Evolutionary conservation across 148 eudicot genomes (phyloP).

Genomic region (Camellia granthamiana): DNA sequence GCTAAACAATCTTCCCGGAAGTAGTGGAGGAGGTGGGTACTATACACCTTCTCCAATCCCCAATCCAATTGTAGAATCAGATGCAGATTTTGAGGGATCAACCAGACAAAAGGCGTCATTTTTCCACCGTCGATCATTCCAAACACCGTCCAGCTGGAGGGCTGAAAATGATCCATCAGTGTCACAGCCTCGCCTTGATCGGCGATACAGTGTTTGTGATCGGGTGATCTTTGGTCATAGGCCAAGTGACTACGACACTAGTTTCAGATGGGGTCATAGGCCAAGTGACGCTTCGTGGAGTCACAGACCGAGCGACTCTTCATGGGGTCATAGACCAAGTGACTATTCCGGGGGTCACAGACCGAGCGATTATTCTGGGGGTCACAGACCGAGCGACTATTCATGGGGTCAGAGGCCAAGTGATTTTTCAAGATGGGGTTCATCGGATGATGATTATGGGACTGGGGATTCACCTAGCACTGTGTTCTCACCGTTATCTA

Average conservation of each 20-base stretch:
- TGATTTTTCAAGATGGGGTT: conserved; percentile 82
- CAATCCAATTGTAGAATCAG: conserved; percentile 68
- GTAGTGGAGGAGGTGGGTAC: conserved; percentile 55
- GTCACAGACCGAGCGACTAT: conserved; percentile 51
- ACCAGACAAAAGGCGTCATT: conserved; percentile 49
- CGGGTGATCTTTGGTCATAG: conserved; percentile 71
- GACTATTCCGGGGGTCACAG: conserved; percentile 35
- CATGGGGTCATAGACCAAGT: conserved; percentile 31
- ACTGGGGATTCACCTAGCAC: conserved; percentile 87
- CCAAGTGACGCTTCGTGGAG: conserved; percentile 44
- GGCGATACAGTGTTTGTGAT: conserved; percentile 90
- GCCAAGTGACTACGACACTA: conserved; percentile 53
- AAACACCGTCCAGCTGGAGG: conserved; percentile 59
- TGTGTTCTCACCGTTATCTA: conserved; percentile 60
- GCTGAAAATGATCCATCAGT: conserved; percentile 54
- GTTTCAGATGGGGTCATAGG: conserved; percentile 29
- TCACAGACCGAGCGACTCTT: conserved; percentile 35
- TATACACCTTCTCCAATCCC: conserved; percentile 95
- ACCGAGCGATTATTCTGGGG: conserved; percentile 42
- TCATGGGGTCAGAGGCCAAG: conserved; percentile 59
- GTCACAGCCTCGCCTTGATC: conserved; percentile 75
- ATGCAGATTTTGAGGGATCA: conserved; percentile 90
- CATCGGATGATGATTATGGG: conserved; percentile 83
- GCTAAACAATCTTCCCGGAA: conserved; percentile 76
- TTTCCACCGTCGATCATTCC: conserved; percentile 79